Evolutionary conservation across 257 asterid genomes (phyloP).

Genomic region (Agastache rugosa): DNA sequence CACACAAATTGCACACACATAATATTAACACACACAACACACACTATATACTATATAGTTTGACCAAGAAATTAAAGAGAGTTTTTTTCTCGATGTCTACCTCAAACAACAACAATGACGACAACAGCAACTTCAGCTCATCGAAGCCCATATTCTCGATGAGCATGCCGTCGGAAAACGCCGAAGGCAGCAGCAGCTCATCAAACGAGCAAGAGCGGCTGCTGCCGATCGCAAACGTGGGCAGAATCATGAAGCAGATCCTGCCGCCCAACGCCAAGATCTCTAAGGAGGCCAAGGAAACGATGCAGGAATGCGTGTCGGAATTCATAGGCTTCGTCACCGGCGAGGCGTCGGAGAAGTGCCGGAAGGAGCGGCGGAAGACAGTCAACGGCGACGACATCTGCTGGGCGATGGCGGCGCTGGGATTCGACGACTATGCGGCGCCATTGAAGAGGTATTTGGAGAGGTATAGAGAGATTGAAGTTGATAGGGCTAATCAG

Average conservation of each 20-base stretch:
- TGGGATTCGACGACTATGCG: constrained; percentile 70
- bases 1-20: neutral
- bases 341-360: constrained; percentile 74
- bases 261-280: constrained; percentile 69
- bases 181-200: neutral
- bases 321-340: constrained; percentile 79
- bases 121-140: neutral
- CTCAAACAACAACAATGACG: constrained; percentile 34
- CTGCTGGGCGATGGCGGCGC: constrained; percentile 60
- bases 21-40: neutral
- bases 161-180: constrained; percentile 52
- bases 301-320: constrained; percentile 78
- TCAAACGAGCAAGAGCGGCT: constrained; percentile 51
- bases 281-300: constrained; percentile 80
- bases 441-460: constrained; percentile 60
- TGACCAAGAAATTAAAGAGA: constrained; percentile 27
- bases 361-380: constrained; percentile 66
- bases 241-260: constrained; percentile 75
- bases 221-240: constrained; percentile 77
- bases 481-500: constrained; percentile 49
- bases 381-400: constrained; percentile 78
- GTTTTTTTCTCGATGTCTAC: constrained; percentile 31
- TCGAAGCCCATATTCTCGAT: constrained; percentile 35
- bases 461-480: constrained; percentile 64
- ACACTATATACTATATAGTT: constrained; percentile 12